Evolutionary conservation across 1,284 basidiomycete species (phyloP).

Genomic region (Puccinia novopanici): DNA sequence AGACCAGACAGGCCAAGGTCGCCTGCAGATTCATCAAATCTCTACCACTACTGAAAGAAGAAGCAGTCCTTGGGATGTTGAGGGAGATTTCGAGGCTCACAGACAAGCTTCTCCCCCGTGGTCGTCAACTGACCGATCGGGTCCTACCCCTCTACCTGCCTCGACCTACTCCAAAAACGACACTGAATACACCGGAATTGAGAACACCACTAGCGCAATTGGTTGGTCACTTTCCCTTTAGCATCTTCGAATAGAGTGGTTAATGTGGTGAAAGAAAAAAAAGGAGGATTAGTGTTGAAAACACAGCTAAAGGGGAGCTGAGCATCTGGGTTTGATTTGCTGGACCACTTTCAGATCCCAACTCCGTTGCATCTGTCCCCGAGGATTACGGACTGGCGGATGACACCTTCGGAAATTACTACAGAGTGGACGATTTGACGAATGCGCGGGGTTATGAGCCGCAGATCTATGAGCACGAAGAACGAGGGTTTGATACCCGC

Average conservation of each 20-base stretch:
- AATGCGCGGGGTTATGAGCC: background rate
- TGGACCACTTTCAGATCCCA: background rate
- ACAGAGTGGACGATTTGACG: background rate
- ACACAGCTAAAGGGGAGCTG: too few relatives aligned
- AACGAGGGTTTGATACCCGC: background rate
- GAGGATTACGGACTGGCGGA: background rate
- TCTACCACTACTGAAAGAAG: background rate
- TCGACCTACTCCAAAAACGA: background rate
- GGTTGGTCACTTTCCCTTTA: background rate
- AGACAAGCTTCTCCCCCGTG: slow-evolving; percentile 2
- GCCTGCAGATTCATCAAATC: background rate
- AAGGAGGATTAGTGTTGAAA: background rate
- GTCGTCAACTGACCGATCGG: background rate
- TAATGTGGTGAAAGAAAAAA: background rate
- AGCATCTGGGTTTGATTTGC: background rate
- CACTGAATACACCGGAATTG: slow-evolving; percentile 17
- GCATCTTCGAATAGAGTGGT: too few relatives aligned
- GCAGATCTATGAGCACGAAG: background rate
- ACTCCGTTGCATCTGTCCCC: background rate
- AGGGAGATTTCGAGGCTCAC: background rate
- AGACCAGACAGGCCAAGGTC: background rate
- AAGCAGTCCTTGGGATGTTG: background rate
- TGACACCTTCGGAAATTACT: slow-evolving; percentile 4
- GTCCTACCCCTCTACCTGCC: background rate
- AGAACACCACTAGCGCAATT: slow-evolving; percentile 24